Conservation (phyloP, 768 basidiomycete species). For the Lactarius sp. region DNA sequence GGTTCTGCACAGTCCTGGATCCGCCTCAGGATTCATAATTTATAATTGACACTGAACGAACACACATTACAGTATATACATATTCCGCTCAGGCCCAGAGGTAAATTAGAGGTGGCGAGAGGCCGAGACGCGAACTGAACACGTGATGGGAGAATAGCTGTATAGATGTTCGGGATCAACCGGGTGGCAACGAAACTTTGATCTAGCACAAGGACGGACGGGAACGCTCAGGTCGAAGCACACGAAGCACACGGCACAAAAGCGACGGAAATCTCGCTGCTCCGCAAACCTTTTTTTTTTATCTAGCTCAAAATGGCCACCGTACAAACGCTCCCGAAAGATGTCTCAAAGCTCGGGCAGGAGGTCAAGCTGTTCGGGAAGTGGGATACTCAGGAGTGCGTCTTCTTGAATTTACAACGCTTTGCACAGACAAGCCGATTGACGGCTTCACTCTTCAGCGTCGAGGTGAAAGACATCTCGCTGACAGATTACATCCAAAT, state of each 20-base stretch:
- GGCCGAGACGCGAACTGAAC: not conserved
- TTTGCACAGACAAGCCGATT: not conserved
- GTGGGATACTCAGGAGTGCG: constrained; percentile 98
- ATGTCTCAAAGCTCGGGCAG: constrained; percentile 73
- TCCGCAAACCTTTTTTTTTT: not conserved
- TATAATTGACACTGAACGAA: too few relatives aligned
- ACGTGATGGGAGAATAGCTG: constrained; percentile 6
- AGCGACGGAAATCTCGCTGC: not conserved
- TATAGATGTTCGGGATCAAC: constrained; percentile 10
- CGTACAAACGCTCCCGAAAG: constrained; percentile 71
- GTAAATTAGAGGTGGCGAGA: too few relatives aligned
- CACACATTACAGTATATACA: too few relatives aligned
- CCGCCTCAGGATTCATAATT: too few relatives aligned
- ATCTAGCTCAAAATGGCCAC: constrained; percentile 49
- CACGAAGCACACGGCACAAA: too few relatives aligned
- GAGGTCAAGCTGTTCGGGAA: constrained; percentile 97
- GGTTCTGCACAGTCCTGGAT: too few relatives aligned
- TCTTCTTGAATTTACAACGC: constrained; percentile 28
- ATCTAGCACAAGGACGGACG: not conserved
- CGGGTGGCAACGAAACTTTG: constrained; percentile 20
- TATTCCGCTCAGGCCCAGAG: too few relatives aligned
- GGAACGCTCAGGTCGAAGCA: too few relatives aligned
- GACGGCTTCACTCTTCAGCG: constrained; percentile 42
- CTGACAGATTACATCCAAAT: constrained; percentile 99
- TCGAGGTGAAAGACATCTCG: constrained; percentile 99